Percentiles rank a stretch among this genome's conserved stretches.
Conservation (phyloP, 306 rosid species). For the Notholithocarpus densiflorus region DNA sequence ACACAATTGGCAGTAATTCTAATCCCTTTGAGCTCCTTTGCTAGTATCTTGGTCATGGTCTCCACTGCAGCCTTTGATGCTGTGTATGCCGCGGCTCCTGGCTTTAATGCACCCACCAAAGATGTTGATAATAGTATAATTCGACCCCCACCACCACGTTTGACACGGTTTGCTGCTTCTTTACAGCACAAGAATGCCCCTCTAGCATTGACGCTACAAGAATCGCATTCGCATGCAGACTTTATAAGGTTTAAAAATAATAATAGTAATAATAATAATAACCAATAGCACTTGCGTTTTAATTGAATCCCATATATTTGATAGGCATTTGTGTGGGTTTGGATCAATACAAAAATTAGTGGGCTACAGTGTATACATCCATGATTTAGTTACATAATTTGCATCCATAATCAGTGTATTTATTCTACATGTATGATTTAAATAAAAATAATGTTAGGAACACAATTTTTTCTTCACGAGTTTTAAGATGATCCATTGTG, state of each 20-base stretch:
- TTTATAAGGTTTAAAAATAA: background rate
- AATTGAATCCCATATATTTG: background rate
- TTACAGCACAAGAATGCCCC: constrained; percentile 46
- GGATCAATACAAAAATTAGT: no score
- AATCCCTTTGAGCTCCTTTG: constrained; percentile 57
- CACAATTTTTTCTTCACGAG: no score
- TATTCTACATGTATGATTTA: no score
- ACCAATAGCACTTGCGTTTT: background rate
- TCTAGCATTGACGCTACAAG: constrained; percentile 33
- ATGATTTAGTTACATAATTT: no score
- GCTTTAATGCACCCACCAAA: constrained; percentile 27
- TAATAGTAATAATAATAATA: no score
- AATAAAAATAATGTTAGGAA: no score
- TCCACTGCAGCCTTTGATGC: constrained; percentile 69
- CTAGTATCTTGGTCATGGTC: constrained; percentile 45
- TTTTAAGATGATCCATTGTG: no score
- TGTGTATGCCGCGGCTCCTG: constrained; percentile 26
- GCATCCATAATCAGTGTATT: no score
- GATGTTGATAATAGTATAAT: constrained; percentile 43
- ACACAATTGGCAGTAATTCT: constrained; percentile 52
- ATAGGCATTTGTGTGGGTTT: background rate
- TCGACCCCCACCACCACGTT: constrained; percentile 58
- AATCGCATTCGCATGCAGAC: background rate
- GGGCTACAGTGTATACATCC: no score
- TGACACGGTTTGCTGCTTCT: constrained; percentile 49